These are phyloP conservation scores for Paraleonurus japonicus DNA, from an alignment of 257 asterid genomes.

Conservation along the genomic window DNA sequence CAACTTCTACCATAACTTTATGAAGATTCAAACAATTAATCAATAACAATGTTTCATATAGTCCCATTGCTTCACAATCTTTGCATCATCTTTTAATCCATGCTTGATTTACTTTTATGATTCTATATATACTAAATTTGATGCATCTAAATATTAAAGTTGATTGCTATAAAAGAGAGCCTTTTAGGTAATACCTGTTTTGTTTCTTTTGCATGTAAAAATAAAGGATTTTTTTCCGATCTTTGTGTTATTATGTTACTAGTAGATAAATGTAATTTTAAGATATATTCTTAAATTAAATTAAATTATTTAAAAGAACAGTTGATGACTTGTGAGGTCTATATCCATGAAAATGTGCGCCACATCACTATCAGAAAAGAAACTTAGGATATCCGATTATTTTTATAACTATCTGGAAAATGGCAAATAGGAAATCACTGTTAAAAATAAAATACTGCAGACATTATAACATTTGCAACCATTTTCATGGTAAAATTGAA, in stretches of 20 bases:
- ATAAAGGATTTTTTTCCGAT: not conserved
- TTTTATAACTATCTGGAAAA: not conserved
- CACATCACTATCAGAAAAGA: not conserved
- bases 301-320: not conserved
- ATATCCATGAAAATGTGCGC: not conserved
- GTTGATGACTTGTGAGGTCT: not conserved
- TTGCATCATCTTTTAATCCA: too few species aligned
- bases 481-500: too few species aligned
- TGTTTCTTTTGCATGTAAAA: constrained; percentile 21
- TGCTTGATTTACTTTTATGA: too few species aligned
- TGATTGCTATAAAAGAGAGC: not conserved
- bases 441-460: not conserved
- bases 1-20: too few species aligned
- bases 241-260: not conserved
- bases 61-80: too few species aligned
- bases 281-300: not conserved
- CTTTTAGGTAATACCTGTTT: constrained; percentile 25
- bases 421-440: not conserved
- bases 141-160: not conserved
- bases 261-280: not conserved
- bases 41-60: too few species aligned
- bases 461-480: not conserved
- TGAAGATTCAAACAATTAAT: too few species aligned
- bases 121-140: constrained; percentile 22
- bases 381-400: not conserved